Evolutionary conservation across 2,329 filamentous ascomycete species (phyloP), one percentile per base, ranked within the genome.

Genomic region (Trichoderma oligosporum): DNA sequence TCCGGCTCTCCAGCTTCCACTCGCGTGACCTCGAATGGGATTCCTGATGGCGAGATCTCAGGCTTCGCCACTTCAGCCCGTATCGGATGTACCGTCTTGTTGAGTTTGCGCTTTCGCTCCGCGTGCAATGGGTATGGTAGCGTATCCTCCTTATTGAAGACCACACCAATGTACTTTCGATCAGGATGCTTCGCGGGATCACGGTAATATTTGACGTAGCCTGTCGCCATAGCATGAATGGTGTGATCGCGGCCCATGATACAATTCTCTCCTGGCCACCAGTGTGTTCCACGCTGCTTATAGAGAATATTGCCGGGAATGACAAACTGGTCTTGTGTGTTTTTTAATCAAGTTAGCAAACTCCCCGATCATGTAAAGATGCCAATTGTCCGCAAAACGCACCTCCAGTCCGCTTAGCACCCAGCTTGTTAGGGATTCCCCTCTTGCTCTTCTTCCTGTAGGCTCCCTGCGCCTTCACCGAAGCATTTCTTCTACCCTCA

Each of bases 241-340:
- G 93, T 97, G 78, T 97, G 94, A 73, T 99, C 92, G 60, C 94
- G 88, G 49, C 94, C 94, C 79, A 97, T 93, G 66, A 86, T 89
- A 73, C 89, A 90, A 76, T 99, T 97, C 72, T 97, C 94, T 67
- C 94, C 94, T 1, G 94, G 88, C 72, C 87, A 93, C 94, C 94
- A 99, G 67, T 86, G 83, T 4, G 94, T 95, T 66, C 94, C 94
- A 67, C 93, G 87, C 75, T 99, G 94, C 71, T 91, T 91, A 83
- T 94, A 99, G 75, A 99, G 89, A 74, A 99, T 99, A 78, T 96
- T 97, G 55, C 94, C 94, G 4, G 92, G 88, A 58, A 96, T 88
- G 33, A 99, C 94, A 73, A 87, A 96, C 77, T 97, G 88, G 71
- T 93, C 88, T 92, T 18, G 31, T 20, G 68, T n/a, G n/a, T n/a